Evolutionary conservation across 2,329 filamentous ascomycete species (phyloP).

Genomic region (Aureobasidium sp.): DNA sequence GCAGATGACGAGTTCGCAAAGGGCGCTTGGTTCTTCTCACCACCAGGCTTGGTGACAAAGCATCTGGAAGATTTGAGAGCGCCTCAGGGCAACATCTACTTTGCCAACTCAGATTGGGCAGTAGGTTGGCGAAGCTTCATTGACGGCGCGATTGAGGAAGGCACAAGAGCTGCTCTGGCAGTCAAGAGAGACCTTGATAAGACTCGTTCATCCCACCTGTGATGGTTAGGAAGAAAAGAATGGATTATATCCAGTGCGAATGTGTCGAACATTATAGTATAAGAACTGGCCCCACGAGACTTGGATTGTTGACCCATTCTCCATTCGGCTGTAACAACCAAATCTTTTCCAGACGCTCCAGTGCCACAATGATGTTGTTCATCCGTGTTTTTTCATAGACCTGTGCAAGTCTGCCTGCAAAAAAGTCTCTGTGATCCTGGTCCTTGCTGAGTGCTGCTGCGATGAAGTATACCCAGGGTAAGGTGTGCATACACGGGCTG

Average conservation of each 20-base stretch:
- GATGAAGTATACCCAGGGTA: slow-evolving; percentile 39
- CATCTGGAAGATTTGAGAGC: slow-evolving; percentile 26
- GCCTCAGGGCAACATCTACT: slow-evolving; percentile 25
- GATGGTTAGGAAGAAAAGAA: neutral
- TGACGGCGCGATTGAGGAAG: slow-evolving; percentile 32
- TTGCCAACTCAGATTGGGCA: slow-evolving; percentile 32
- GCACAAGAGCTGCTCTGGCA: slow-evolving; percentile 19
- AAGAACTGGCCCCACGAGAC: slow-evolving; percentile 12
- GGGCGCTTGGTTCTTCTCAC: slow-evolving; percentile 25
- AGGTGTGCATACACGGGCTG: slow-evolving; percentile 32
- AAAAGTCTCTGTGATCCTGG: slow-evolving; percentile 33
- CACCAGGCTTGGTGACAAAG: slow-evolving; percentile 17
- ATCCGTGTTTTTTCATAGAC: slow-evolving; percentile 33
- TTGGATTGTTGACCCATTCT: slow-evolving; percentile 12
- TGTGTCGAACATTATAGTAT: slow-evolving; percentile 10
- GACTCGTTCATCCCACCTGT: neutral
- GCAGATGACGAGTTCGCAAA: slow-evolving; percentile 27
- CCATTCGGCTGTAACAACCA: slow-evolving; percentile 24
- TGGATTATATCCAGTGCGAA: too few relatives aligned
- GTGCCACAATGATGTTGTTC: slow-evolving; percentile 33
- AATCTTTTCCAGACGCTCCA: slow-evolving; percentile 30
- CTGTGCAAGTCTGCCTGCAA: slow-evolving; percentile 26
- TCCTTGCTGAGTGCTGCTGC: slow-evolving; percentile 35
- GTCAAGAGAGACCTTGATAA: slow-evolving; percentile 8
- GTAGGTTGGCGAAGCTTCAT: slow-evolving; percentile 31